These are phyloP conservation scores for Rhytidhysteron rufulum DNA, from an alignment of 2,329 filamentous ascomycete species.

Conservation along the genomic window DNA sequence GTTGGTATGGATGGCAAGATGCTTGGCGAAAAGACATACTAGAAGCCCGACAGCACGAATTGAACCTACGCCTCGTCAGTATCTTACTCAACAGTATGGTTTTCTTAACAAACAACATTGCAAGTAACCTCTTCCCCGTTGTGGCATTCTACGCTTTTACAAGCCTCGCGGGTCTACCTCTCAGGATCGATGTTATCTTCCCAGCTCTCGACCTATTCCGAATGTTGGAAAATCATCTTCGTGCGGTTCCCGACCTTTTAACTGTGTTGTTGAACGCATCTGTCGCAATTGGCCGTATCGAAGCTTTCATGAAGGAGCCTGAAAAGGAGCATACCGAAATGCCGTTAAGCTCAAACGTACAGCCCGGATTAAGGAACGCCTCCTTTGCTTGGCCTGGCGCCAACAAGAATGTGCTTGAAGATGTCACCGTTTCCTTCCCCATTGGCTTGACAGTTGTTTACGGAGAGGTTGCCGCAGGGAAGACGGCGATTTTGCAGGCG, in stretches of 20 bases:
- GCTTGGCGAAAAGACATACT: constrained; percentile 70
- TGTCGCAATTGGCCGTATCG: constrained; percentile 78
- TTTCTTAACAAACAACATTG: constrained; percentile 64
- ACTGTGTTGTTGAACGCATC: constrained; percentile 75
- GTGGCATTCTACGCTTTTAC: constrained; percentile 81
- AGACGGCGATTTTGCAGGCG: constrained; percentile 58
- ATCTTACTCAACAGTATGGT: constrained; percentile 62
- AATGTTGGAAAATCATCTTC: constrained; percentile 69
- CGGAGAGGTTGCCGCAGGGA: constrained; percentile 63
- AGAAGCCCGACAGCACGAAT: constrained; percentile 62
- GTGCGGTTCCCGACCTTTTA: constrained; percentile 71
- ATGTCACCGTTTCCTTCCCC: constrained; percentile 54
- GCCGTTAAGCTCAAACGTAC: constrained; percentile 30
- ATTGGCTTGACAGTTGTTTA: constrained; percentile 57
- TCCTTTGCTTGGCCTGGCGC: constrained; percentile 78
- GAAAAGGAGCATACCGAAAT: constrained; percentile 60
- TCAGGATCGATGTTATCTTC: constrained; percentile 80
- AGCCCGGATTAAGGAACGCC: constrained; percentile 56
- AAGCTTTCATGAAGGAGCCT: constrained; percentile 81
- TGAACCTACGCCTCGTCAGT: constrained; percentile 62
- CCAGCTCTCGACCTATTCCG: constrained; percentile 78
- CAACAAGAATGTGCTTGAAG: constrained; percentile 50
- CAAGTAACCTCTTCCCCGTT: constrained; percentile 72
- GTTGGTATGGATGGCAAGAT: constrained; percentile 80
- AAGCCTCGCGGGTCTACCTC: constrained; percentile 59